A percentile compares a stretch with the other conserved stretches of the same genome.
phyloP scores from a whole-genome alignment of 352 stramenopile genomes.

The Globisporangium emineosum region DNA sequence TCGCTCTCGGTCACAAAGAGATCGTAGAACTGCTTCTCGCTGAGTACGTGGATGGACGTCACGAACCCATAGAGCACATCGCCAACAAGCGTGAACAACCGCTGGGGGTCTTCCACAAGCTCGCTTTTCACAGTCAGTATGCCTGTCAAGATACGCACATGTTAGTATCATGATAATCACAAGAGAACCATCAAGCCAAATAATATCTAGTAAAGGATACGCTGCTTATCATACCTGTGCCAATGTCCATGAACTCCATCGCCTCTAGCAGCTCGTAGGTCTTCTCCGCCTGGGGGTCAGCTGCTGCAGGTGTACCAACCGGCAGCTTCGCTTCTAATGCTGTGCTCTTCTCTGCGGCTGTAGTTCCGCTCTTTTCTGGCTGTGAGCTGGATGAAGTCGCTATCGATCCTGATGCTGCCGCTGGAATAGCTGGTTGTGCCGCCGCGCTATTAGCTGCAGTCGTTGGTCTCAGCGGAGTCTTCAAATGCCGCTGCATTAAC shows the following conservation, averaged over 20 bases:
- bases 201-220: background rate
- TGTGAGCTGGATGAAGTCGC: background rate
- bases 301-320: background rate
- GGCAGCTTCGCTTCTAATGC: background rate
- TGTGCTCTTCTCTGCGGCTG: background rate
- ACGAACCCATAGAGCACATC: constrained; percentile 68
- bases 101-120: constrained; percentile 59
- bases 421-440: constrained; percentile 2
- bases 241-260: constrained; percentile 89
- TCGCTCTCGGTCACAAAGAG: constrained; percentile 81
- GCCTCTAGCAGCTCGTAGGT: constrained; percentile 84
- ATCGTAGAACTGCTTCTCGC: constrained; percentile 55
- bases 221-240: constrained; percentile 39
- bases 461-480: constrained; percentile 30
- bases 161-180: no score
- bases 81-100: constrained; percentile 63
- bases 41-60: constrained; percentile 57
- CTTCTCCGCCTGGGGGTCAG: constrained; percentile 40
- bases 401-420: constrained; percentile 7
- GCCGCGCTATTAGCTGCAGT: background rate
- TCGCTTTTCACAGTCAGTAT: constrained; percentile 86
- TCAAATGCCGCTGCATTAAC: constrained; percentile 81
- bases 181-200: no score
- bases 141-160: constrained; percentile 21
- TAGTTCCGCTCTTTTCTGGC: constrained; percentile 13